Evolutionary conservation across 345 rosid species (phyloP).

Genomic region (Salix caprea): DNA sequence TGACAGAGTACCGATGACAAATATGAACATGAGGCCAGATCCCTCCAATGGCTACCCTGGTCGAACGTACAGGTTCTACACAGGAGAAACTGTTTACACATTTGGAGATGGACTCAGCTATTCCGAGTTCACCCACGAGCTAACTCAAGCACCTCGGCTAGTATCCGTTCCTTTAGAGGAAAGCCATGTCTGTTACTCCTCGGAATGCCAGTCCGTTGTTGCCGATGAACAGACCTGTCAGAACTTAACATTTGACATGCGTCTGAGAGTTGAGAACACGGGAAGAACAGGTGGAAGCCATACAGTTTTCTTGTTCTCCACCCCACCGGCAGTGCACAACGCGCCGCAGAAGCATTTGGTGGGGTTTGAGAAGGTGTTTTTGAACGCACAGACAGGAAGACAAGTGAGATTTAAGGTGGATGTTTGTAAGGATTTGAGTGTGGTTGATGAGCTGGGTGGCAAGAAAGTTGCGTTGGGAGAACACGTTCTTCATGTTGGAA

Average conservation of each 20-base stretch:
- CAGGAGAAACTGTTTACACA: conserved; percentile 69
- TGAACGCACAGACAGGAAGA: conserved; percentile 30
- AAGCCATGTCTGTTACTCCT: conserved; percentile 49
- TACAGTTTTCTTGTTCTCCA: conserved; percentile 64
- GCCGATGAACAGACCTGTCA: conserved; percentile 42
- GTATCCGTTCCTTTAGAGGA: conserved; percentile 45
- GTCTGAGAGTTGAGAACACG: conserved; percentile 45
- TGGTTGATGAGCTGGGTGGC: conserved; percentile 63
- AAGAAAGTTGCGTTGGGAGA: conserved; percentile 57
- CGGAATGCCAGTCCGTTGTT: conserved; percentile 55
- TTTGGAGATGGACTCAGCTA: conserved; percentile 93
- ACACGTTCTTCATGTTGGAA: conserved; percentile 72
- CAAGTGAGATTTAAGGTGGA: conserved; percentile 53
- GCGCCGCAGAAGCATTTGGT: conserved; percentile 67
- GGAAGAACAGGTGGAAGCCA: conserved; percentile 56
- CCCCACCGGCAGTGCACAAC: conserved; percentile 63
- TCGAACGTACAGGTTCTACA: conserved; percentile 80
- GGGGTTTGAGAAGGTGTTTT: conserved; percentile 59
- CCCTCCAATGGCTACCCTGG: conserved; percentile 77
- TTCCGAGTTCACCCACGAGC: conserved; percentile 36
- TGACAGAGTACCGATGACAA: conserved; percentile 78
- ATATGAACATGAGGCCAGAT: conserved; percentile 93
- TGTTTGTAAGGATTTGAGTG: conserved; percentile 73
- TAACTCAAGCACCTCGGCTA: conserved; percentile 51
- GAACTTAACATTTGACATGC: conserved; percentile 44